Percentiles rank a stretch among this genome's conserved stretches.
These are phyloP conservation scores for Physocladia obscura DNA, from an alignment of 192 early-diverging fungal genomes.

Conservation along the genomic window DNA sequence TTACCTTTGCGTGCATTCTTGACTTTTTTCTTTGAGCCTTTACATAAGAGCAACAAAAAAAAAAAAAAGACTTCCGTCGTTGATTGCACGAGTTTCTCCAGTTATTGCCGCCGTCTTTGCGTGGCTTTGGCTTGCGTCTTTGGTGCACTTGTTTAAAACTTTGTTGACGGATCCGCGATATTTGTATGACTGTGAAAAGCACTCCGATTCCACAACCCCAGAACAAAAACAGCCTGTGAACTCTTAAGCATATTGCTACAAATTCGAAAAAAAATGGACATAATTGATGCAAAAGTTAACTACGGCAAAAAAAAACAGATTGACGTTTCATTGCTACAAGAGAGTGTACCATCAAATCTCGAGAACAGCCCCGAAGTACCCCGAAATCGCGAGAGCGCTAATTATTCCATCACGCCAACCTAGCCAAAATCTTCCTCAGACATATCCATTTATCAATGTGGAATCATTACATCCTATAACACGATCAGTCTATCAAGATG, in stretches of 20 bases:
- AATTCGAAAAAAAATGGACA: too few relatives aligned
- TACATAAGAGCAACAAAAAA: too few relatives aligned
- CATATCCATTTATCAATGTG: constrained; percentile 14
- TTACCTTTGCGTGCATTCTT: too few relatives aligned
- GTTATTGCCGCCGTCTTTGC: constrained; percentile 31
- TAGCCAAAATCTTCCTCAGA: constrained; percentile 8
- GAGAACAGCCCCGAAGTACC: too few relatives aligned
- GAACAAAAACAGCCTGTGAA: background rate
- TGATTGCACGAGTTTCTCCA: background rate
- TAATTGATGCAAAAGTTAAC: background rate
- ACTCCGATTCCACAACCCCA: background rate
- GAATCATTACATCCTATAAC: background rate
- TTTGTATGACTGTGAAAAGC: constrained; percentile 4
- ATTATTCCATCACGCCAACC: too few relatives aligned
- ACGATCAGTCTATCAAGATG: constrained; percentile 22
- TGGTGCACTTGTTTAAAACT: constrained; percentile 34
- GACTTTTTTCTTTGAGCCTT: too few relatives aligned
- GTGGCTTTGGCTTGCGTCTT: constrained; percentile 32
- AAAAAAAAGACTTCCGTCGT: constrained; percentile 23
- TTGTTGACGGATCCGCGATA: constrained; percentile 47
- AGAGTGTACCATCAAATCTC: too few relatives aligned
- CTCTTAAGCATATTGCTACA: too few relatives aligned
- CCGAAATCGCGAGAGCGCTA: too few relatives aligned
- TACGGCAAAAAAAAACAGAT: too few relatives aligned
- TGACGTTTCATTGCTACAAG: too few relatives aligned